A percentile compares a stretch with the other conserved stretches of the same genome.
Conservation (phyloP, 2,329 filamentous ascomycete species). For the Xylaria hypoxylon region DNA sequence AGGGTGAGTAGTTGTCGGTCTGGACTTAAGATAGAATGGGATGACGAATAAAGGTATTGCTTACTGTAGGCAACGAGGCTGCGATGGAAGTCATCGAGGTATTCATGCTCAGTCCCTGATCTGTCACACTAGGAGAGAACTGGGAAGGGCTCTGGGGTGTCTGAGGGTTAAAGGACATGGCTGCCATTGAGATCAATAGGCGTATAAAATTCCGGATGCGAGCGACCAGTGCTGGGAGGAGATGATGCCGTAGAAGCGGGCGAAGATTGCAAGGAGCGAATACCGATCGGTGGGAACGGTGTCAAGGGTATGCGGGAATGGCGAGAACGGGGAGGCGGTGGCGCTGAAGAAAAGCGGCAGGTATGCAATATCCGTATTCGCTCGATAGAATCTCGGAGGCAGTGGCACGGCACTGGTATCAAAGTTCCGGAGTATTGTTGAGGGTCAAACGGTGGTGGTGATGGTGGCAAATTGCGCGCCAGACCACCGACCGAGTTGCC, state of each 20-base stretch:
- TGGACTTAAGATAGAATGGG: background rate
- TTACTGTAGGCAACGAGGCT: slow-evolving; percentile 66
- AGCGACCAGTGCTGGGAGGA: slow-evolving; percentile 20
- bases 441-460: slow-evolving; percentile 21
- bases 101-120: slow-evolving; percentile 63
- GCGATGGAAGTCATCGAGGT: slow-evolving; percentile 64
- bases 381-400: slow-evolving; percentile 10
- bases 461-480: slow-evolving; percentile 54
- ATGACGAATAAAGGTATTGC: slow-evolving; percentile 25
- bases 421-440: slow-evolving; percentile 7
- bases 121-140: slow-evolving; percentile 67
- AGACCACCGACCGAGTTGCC: slow-evolving; percentile 54
- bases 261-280: slow-evolving; percentile 28
- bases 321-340: slow-evolving; percentile 12
- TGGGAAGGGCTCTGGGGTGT: slow-evolving; percentile 76
- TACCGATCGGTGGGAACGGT: slow-evolving; percentile 26
- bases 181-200: slow-evolving; percentile 54
- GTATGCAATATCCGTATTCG: slow-evolving; percentile 1
- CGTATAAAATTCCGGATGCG: slow-evolving; percentile 28
- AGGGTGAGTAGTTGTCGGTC: background rate
- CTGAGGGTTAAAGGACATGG: slow-evolving; percentile 75
- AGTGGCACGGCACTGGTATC: background rate
- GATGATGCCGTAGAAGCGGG: slow-evolving; percentile 24
- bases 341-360: slow-evolving; percentile 20
- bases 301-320: slow-evolving; percentile 8